Percentiles rank a stretch among this genome's conserved stretches.
These are phyloP conservation scores for Luffa aegyptiaca DNA, from an alignment of 306 rosid species.

Conservation along the genomic window DNA sequence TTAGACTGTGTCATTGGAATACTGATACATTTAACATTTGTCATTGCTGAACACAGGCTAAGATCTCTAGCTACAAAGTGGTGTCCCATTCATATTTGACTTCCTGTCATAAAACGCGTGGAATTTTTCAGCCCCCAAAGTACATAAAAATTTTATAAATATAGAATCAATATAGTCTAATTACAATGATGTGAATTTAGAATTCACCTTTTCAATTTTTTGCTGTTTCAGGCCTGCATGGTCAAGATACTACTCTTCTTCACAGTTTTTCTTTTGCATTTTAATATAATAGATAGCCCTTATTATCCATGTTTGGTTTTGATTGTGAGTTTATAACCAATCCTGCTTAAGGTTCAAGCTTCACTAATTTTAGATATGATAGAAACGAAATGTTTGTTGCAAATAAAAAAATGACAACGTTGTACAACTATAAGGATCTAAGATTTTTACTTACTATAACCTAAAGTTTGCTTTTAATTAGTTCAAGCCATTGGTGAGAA, in stretches of 20 bases:
- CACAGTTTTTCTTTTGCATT: not conserved
- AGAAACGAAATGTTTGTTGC: not conserved
- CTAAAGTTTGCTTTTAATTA: not conserved
- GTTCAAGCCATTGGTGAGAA: not conserved
- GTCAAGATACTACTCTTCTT: not conserved
- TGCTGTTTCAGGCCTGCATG: not conserved
- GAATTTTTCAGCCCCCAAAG: not conserved
- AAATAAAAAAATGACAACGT: not conserved
- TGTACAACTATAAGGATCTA: not conserved
- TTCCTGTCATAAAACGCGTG: slow-evolving; percentile 4
- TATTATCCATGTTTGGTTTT: not conserved
- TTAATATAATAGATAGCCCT: not conserved
- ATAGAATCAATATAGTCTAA: not conserved
- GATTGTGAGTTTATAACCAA: not conserved
- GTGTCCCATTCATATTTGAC: slow-evolving; percentile 5
- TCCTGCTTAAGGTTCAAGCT: not conserved
- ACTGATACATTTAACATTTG: not conserved
- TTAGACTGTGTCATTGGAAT: not conserved
- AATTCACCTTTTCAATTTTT: not conserved
- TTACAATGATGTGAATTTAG: not conserved
- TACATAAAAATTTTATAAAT: not conserved
- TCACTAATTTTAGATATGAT: not conserved
- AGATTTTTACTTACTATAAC: not conserved
- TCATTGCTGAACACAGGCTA: not conserved
- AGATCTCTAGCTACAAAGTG: not conserved